Conservation (phyloP, 2,329 filamentous ascomycete genomes). For the Hymenoscyphus fructigenus region DNA sequence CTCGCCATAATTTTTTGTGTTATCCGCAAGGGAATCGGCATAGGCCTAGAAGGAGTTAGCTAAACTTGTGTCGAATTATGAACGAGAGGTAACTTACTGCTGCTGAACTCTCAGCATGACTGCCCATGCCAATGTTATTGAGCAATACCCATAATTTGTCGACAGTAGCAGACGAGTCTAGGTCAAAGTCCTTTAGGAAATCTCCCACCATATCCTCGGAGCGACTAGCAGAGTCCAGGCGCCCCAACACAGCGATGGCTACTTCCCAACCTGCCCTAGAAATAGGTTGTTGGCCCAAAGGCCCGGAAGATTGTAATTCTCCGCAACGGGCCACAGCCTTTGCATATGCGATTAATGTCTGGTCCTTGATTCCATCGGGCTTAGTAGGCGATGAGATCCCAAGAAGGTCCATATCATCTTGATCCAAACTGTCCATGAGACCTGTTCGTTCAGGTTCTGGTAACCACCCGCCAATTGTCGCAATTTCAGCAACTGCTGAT, state of each 20-base stretch:
- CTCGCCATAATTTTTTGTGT: conserved; percentile 77
- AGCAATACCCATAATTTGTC: conserved; percentile 81
- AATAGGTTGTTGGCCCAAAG: conserved; percentile 32
- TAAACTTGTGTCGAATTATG: neutral
- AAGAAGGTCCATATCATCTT: conserved; percentile 82
- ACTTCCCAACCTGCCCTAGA: conserved; percentile 81
- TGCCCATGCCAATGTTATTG: conserved; percentile 72
- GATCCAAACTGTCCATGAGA: conserved; percentile 65
- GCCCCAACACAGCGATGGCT: conserved; percentile 76
- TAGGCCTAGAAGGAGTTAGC: conserved; percentile 63
- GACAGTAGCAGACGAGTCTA: conserved; percentile 69
- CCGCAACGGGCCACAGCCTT: conserved; percentile 58
- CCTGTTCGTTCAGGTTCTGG: conserved; percentile 56
- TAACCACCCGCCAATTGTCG: conserved; percentile 81
- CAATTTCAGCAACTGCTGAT: conserved; percentile 77
- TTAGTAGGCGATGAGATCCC: conserved; percentile 62
- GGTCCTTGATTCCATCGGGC: conserved; percentile 70
- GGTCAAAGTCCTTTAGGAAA: conserved; percentile 68
- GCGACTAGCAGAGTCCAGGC: conserved; percentile 70
- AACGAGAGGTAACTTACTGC: conserved; percentile 58
- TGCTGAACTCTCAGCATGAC: conserved; percentile 77
- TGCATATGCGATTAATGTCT: conserved; percentile 75
- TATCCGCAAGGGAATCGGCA: conserved; percentile 72
- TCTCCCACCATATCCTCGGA: conserved; percentile 74
- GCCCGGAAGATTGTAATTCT: conserved; percentile 31